These are phyloP conservation scores for Aspergillus texensis DNA, from an alignment of 2,329 filamentous ascomycete genomes.

Conservation along the genomic window DNA sequence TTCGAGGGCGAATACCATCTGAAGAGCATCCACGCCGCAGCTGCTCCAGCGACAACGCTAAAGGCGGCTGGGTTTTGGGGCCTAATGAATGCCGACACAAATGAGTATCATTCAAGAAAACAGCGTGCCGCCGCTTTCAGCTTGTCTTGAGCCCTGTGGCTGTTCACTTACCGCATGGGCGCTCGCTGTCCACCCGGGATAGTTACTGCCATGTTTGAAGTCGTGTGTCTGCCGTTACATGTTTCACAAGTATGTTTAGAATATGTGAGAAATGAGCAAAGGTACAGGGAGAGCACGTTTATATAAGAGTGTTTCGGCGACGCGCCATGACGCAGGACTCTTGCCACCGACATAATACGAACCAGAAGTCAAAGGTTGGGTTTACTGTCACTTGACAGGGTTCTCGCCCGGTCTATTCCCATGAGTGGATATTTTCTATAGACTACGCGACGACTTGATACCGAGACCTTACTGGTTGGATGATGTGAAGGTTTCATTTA, in stretches of 20 bases:
- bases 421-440: not conserved
- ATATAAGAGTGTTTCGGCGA: not conserved
- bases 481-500: not conserved
- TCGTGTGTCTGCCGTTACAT: not conserved
- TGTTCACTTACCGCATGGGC: not conserved
- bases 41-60: not conserved
- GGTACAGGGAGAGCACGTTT: not conserved
- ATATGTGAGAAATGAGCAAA: not conserved
- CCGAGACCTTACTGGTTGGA: not conserved
- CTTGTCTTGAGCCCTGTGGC: not conserved
- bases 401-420: not conserved
- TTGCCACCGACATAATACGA: not conserved
- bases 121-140: not conserved
- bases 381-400: not conserved
- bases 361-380: not conserved
- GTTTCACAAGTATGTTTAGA: not conserved
- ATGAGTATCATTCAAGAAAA: not conserved
- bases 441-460: not conserved
- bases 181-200: not conserved
- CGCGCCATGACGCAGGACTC: not conserved
- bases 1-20: not conserved
- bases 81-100: not conserved
- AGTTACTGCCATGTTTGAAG: not conserved
- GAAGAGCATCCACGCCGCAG: not conserved
- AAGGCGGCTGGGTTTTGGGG: not conserved